Evolutionary conservation across 2,329 filamentous ascomycete species (phyloP).

Genomic region (Diaporthe citri): DNA sequence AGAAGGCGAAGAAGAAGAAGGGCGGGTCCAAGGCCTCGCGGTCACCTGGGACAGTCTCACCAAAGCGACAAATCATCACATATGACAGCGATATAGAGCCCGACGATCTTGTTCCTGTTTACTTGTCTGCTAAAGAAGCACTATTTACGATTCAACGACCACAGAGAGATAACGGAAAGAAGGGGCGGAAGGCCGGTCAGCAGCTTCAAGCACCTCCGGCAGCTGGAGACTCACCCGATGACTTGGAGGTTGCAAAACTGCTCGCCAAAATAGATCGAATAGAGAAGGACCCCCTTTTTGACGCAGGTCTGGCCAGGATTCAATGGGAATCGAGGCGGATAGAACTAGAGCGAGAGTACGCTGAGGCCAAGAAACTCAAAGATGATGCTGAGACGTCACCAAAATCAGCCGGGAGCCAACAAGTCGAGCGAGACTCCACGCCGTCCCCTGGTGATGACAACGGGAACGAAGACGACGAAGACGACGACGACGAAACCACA

Average conservation of each 20-base stretch:
- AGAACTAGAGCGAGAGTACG: constrained; percentile 72
- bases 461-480: constrained; percentile 47
- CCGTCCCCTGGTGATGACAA: constrained; percentile 46
- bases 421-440: constrained; percentile 40
- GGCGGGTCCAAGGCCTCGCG: constrained; percentile 48
- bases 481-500: constrained; percentile 62
- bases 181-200: constrained; percentile 48
- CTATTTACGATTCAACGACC: constrained; percentile 73
- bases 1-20: constrained; percentile 52
- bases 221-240: constrained; percentile 45
- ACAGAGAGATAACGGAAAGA: constrained; percentile 58
- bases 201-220: constrained; percentile 39
- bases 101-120: constrained; percentile 80
- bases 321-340: constrained; percentile 73
- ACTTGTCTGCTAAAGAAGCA: constrained; percentile 79
- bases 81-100: constrained; percentile 80
- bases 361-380: constrained; percentile 59
- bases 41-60: constrained; percentile 46
- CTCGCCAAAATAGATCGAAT: constrained; percentile 81
- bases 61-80: constrained; percentile 60
- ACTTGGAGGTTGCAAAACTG: constrained; percentile 71
- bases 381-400: constrained; percentile 48
- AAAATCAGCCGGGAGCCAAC: constrained; percentile 44
- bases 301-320: constrained; percentile 73
- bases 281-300: constrained; percentile 82